Base-by-base conservation (phyloP, 495 filamentous ascomycete genomes). In the Penicillium verhagenii region DNA sequence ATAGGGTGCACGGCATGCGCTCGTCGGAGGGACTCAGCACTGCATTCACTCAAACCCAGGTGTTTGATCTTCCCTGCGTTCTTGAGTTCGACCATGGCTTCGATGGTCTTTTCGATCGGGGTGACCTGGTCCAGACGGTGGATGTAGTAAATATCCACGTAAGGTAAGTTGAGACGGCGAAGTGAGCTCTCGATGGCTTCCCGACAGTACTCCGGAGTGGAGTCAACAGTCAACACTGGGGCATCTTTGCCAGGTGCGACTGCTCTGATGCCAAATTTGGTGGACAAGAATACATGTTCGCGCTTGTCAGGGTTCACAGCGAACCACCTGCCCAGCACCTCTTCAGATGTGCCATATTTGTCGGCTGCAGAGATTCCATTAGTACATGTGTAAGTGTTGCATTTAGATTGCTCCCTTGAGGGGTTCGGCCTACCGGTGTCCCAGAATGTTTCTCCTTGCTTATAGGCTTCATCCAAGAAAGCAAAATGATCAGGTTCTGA, bases 81-180 rank as follows among this genome's bases (percentile, higher is more conserved):
- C 51, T 81, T 74, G 35, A 83, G 66, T 35, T 79, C 67, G 6
- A 67, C 73, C 71, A 84, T 69, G 7, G 68, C 70, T 40, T 72
- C 47, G 38, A 89, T 73, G 0, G 83, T 87, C 65, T 83, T 81
- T 68, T 90, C 87, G 23, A 90, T 76, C 0, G 86, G 86, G 0
- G 69, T 78, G 14, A 70, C 59, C 4, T 52, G 55, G 48, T 74
- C 75, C 25, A 73, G 61, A 2, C 64, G 62, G 39, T 88, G 85
- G 28, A 73, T 66, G 55, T 87, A 88, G 56, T 79, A 86, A 9
- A 90, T 63, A 53, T 90, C 86, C 31, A 90, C 74, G 6, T 37
- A 75, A 1, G 78, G 71, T 0, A 79, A 60, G 0, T 77, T 78
- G 3, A 89, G 73, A 0, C 79, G 62, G 43, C 72, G 64, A 37